Percentiles rank a stretch among this genome's conserved stretches.
These are phyloP conservation scores for Curvularia hawaiiensis DNA, from an alignment of 2,329 filamentous ascomycete genomes.

Conservation along the genomic window DNA sequence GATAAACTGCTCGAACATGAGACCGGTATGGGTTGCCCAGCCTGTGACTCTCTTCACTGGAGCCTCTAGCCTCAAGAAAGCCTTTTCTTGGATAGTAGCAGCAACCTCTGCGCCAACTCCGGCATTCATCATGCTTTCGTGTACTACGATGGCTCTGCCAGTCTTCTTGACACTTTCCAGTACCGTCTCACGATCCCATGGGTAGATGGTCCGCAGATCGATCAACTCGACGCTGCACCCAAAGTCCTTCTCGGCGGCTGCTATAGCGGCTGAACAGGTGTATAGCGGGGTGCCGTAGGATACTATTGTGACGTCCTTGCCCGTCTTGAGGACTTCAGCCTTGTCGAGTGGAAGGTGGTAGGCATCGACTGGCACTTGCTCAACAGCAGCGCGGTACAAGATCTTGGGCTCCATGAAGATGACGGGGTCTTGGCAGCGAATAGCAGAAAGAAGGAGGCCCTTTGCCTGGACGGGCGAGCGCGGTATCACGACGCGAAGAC, in stretches of 20 bases:
- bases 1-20: slow-evolving; percentile 73
- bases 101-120: slow-evolving; percentile 90
- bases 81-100: slow-evolving; percentile 84
- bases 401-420: slow-evolving; percentile 96
- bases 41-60: slow-evolving; percentile 84
- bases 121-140: slow-evolving; percentile 90
- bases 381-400: slow-evolving; percentile 86
- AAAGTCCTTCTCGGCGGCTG: slow-evolving; percentile 74
- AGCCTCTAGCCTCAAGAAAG: slow-evolving; percentile 82
- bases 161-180: slow-evolving; percentile 86
- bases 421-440: slow-evolving; percentile 79
- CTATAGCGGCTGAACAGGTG: slow-evolving; percentile 77
- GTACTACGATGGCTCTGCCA: slow-evolving; percentile 83
- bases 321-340: slow-evolving; percentile 81
- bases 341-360: slow-evolving; percentile 87
- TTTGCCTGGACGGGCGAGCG: slow-evolving; percentile 88
- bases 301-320: slow-evolving; percentile 80
- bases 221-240: slow-evolving; percentile 83
- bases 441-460: slow-evolving; percentile 79
- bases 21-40: slow-evolving; percentile 84
- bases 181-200: slow-evolving; percentile 85
- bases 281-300: slow-evolving; percentile 92
- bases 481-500: slow-evolving; percentile 83
- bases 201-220: slow-evolving; percentile 85
- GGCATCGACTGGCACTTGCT: slow-evolving; percentile 81